phyloP scores from a whole-genome alignment of 2,329 filamentous ascomycete species.

The Xylariomycetidae sp. region DNA sequence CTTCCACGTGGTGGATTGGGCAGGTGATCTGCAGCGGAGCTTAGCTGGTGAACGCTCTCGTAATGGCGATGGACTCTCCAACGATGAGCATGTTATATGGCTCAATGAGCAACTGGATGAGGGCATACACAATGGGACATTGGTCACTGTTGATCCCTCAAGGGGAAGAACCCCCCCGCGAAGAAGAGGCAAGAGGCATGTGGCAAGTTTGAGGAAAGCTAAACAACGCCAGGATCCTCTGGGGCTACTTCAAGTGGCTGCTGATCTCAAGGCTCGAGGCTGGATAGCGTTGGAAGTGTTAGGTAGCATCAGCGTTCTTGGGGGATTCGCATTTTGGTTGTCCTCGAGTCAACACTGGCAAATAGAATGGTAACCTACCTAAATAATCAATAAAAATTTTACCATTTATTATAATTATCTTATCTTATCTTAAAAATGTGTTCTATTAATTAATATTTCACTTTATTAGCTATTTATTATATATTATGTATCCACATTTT shows the following conservation, averaged over 20 bases:
- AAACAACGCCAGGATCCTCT: conserved; percentile 65
- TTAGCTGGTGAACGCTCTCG: conserved; percentile 67
- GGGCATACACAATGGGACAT: conserved; percentile 60
- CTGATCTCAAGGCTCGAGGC: conserved; percentile 59
- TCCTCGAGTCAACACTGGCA: conserved; percentile 33
- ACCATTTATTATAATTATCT: background rate
- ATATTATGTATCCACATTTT: too few relatives aligned
- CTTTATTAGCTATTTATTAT: too few relatives aligned
- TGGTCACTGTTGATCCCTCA: conserved; percentile 46
- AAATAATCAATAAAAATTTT: too few relatives aligned
- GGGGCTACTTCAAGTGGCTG: conserved; percentile 66
- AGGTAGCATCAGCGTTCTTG: conserved; percentile 68
- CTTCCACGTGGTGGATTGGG: conserved; percentile 77
- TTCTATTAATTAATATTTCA: too few relatives aligned
- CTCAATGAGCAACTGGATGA: conserved; percentile 62
- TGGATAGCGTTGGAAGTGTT: conserved; percentile 69
- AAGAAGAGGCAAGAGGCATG: too few relatives aligned
- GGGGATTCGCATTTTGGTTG: conserved; percentile 66
- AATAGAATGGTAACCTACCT: too few relatives aligned
- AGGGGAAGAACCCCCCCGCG: conserved; percentile 21
- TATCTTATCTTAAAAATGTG: background rate
- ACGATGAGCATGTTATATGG: conserved; percentile 64
- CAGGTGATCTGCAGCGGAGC: conserved; percentile 72
- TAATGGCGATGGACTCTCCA: conserved; percentile 59
- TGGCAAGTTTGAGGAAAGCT: conserved; percentile 3